Evolutionary conservation across 2,329 filamentous ascomycete species (phyloP).

Genomic region (Colletotrichum lindemuthianum): DNA sequence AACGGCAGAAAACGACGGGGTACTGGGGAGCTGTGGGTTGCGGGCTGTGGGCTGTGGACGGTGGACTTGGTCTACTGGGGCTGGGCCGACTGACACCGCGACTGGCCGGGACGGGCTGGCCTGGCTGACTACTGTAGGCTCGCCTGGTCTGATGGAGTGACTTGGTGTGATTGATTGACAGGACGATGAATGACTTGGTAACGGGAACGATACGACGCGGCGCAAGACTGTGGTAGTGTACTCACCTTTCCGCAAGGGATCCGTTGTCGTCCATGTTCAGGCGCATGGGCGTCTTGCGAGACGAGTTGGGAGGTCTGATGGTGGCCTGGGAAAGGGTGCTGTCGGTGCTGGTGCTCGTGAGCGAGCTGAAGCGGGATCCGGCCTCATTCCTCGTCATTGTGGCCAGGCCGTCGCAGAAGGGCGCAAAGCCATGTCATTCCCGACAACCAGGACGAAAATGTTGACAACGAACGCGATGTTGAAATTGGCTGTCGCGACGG

Average conservation of each 20-base stretch:
- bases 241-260: constrained; percentile 46
- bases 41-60: constrained; percentile 1
- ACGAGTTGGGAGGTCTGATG: constrained; percentile 58
- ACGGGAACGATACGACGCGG: not conserved
- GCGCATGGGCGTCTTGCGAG: constrained; percentile 42
- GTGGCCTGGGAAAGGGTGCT: constrained; percentile 76
- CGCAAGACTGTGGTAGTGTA: constrained; percentile 39
- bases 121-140: constrained; percentile 7
- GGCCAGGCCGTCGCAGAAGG: constrained; percentile 46
- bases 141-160: constrained; percentile 14
- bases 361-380: constrained; percentile 71
- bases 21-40: constrained; percentile 3
- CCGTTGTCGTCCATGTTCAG: constrained; percentile 56
- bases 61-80: not conserved
- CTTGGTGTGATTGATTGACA: constrained; percentile 19
- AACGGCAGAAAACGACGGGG: not conserved
- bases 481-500: not conserved
- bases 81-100: constrained; percentile 2
- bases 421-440: constrained; percentile 36
- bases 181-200: not conserved
- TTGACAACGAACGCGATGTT: not conserved
- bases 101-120: not conserved
- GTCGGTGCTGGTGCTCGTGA: constrained; percentile 72
- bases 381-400: constrained; percentile 76
- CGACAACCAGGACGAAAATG: not conserved